Conservation (phyloP, 2,329 filamentous ascomycete genomes). For the Aspergillus novofumigatus region DNA sequence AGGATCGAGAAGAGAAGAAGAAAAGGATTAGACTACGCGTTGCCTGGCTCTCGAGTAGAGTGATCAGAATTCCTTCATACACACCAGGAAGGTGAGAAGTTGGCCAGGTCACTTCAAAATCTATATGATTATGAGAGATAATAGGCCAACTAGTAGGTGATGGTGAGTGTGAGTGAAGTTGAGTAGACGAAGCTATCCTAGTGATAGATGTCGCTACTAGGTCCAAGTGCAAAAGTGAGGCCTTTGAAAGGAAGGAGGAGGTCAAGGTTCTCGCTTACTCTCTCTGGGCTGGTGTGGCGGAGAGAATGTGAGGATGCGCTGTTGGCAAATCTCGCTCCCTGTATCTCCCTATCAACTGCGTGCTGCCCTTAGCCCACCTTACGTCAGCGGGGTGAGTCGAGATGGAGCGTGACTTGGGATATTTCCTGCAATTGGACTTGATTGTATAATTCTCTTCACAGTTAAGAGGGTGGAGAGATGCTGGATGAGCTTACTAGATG, state of each 20-base stretch:
- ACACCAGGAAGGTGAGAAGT: background rate
- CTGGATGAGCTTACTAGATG: slow-evolving; percentile 64
- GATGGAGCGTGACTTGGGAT: background rate
- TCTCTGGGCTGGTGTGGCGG: background rate
- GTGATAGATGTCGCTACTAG: background rate
- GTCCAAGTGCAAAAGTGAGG: background rate
- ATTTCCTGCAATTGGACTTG: background rate
- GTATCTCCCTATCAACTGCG: background rate
- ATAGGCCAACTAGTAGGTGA: background rate
- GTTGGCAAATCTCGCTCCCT: background rate
- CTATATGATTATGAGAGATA: background rate
- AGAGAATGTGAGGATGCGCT: background rate
- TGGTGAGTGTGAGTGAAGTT: background rate
- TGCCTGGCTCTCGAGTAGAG: background rate
- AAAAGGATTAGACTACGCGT: background rate
- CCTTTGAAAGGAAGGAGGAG: background rate
- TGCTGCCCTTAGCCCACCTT: background rate
- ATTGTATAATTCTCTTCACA: slow-evolving; percentile 10
- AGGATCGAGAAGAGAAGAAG: background rate
- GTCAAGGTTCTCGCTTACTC: background rate
- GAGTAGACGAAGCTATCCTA: background rate
- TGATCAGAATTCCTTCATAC: slow-evolving; percentile 10
- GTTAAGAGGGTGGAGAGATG: slow-evolving; percentile 15
- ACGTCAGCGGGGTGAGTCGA: background rate
- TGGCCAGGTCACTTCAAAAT: background rate